Evolutionary conservation across 2,329 filamentous ascomycete genomes (phyloP).

Genomic region (Fusarium buxicola): DNA sequence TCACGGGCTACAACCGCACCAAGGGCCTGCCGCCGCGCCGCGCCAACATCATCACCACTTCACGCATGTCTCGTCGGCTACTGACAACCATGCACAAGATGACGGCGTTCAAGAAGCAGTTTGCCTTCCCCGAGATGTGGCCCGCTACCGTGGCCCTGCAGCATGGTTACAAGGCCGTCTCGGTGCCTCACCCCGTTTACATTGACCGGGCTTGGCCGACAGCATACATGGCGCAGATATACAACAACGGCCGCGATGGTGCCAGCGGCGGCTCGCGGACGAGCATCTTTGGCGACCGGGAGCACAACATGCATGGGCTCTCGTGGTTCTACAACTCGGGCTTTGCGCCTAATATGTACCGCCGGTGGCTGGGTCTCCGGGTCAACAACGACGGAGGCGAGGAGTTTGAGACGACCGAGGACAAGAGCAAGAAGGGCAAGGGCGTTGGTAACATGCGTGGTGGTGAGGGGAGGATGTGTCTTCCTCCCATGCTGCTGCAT

Average conservation of each 20-base stretch:
- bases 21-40: conserved; percentile 75
- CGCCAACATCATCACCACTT: conserved; percentile 88
- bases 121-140: conserved; percentile 98
- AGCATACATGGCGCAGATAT: conserved; percentile 79
- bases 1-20: conserved; percentile 81
- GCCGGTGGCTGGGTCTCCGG: conserved; percentile 85
- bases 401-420: conserved; percentile 74
- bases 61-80: conserved; percentile 82
- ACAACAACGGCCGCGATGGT: conserved; percentile 83
- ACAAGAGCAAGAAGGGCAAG: conserved; percentile 62
- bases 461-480: conserved; percentile 87
- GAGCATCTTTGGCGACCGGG: conserved; percentile 82
- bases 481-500: conserved; percentile 90
- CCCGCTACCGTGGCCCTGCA: conserved; percentile 87
- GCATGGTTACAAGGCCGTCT: conserved; percentile 93
- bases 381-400: conserved; percentile 84
- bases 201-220: conserved; percentile 89
- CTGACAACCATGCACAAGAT: conserved; percentile 91
- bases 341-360: conserved; percentile 85
- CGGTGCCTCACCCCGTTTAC: conserved; percentile 88
- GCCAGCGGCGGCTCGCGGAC: conserved; percentile 78
- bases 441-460: conserved; percentile 67
- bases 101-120: conserved; percentile 85
- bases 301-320: conserved; percentile 88
- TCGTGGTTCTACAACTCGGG: conserved; percentile 93